These are phyloP conservation scores for Starmerella vaccinii DNA, from an alignment of 805 yeast genomes.

Conservation along the genomic window DNA sequence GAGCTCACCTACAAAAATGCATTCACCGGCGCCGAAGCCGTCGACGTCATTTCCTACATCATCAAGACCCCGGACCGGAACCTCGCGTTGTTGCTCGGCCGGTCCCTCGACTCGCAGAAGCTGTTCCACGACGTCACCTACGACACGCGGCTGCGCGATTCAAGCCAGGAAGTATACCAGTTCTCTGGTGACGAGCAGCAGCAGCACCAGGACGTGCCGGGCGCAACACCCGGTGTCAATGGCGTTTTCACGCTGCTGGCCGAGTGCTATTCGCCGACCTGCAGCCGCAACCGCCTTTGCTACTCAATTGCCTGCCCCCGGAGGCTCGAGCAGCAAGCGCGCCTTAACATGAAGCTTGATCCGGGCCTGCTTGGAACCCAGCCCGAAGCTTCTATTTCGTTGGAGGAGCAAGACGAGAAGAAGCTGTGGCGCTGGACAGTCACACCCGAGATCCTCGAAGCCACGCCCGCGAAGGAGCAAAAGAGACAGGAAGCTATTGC, in stretches of 20 bases:
- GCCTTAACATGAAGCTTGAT: constrained; percentile 77
- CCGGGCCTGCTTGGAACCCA: constrained; percentile 69
- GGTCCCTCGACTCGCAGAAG: constrained; percentile 89
- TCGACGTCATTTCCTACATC: constrained; percentile 75
- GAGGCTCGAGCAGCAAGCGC: constrained; percentile 87
- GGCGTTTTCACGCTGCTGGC: constrained; percentile 90
- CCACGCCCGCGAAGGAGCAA: constrained; percentile 71
- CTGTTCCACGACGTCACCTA: constrained; percentile 92
- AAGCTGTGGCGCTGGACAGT: constrained; percentile 93
- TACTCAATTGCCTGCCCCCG: constrained; percentile 96
- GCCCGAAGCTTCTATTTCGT: constrained; percentile 34
- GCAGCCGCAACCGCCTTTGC: constrained; percentile 77
- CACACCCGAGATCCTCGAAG: constrained; percentile 63
- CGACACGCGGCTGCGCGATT: constrained; percentile 85
- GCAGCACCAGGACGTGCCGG: constrained; percentile 2
- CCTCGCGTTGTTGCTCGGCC: constrained; percentile 75
- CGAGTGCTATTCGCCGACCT: constrained; percentile 94
- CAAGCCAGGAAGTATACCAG: constrained; percentile 76
- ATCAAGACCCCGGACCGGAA: constrained; percentile 86
- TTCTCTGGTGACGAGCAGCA: constrained; percentile 32
- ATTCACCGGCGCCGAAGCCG: constrained; percentile 89
- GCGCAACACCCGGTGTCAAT: constrained; percentile 39
- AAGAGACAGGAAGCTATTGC: constrained; percentile 92
- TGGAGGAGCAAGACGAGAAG: constrained; percentile 52
- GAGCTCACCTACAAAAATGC: constrained; percentile 87